These are phyloP conservation scores for Porcisia hertigi DNA, from an alignment of 208 protist species.

Conservation along the genomic window DNA sequence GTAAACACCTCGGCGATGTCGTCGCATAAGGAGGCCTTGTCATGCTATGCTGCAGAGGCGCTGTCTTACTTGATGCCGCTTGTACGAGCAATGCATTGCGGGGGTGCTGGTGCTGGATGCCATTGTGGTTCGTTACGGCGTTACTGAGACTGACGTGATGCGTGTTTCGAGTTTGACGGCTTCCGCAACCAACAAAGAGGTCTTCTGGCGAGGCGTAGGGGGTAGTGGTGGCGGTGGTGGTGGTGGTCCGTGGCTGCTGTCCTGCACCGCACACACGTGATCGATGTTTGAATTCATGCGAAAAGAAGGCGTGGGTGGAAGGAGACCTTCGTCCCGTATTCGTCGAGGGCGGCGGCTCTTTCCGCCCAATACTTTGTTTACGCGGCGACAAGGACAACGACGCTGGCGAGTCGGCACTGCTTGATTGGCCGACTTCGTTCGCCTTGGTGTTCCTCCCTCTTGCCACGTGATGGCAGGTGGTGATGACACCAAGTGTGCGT, in stretches of 20 bases:
- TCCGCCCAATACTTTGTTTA: background rate
- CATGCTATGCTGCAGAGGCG: background rate
- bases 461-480: background rate
- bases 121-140: background rate
- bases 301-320: background rate
- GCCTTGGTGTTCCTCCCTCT: background rate
- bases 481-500: background rate
- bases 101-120: background rate
- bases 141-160: background rate
- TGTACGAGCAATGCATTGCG: background rate
- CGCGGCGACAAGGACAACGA: background rate
- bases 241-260: background rate
- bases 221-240: background rate
- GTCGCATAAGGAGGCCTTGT: background rate
- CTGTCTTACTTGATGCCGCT: background rate
- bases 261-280: background rate
- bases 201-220: background rate
- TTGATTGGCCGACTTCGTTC: background rate
- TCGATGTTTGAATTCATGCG: background rate
- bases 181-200: background rate
- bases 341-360: background rate
- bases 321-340: background rate
- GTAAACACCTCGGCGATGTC: slow-evolving; percentile 1
- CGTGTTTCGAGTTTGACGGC: background rate
- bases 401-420: background rate